phyloP scores from a whole-genome alignment of 805 yeast genomes.

The Saccharomycopsis synnaedendra region DNA sequence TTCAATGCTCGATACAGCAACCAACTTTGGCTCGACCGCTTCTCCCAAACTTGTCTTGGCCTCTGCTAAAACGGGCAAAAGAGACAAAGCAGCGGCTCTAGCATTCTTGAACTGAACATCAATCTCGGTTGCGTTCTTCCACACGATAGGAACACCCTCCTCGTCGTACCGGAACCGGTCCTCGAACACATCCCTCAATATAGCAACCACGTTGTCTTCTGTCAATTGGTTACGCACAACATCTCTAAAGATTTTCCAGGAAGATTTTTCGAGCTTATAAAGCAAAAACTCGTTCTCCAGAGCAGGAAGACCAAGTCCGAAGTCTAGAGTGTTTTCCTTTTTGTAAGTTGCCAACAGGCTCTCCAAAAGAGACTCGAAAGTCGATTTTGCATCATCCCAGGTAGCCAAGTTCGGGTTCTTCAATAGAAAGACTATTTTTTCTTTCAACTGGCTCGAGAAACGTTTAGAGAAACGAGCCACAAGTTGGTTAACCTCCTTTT shows the following conservation, averaged over 20 bases:
- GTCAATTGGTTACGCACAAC: constrained; percentile 50
- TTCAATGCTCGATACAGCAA: constrained; percentile 23
- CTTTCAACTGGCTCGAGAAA: constrained; percentile 35
- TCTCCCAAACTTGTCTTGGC: constrained; percentile 47
- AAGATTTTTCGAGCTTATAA: constrained; percentile 33
- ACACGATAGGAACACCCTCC: constrained; percentile 70
- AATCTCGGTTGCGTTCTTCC: constrained; percentile 65
- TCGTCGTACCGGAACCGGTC: constrained; percentile 74
- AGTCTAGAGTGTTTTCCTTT: constrained; percentile 31
- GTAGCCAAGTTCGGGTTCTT: constrained; percentile 36
- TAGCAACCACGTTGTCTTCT: constrained; percentile 51
- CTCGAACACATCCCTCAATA: constrained; percentile 74
- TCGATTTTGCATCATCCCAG: constrained; percentile 49
- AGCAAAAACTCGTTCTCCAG: constrained; percentile 32
- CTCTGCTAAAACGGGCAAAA: constrained; percentile 47
- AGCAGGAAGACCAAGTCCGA: constrained; percentile 47
- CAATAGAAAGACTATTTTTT: constrained; percentile 36
- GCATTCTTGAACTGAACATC: constrained; percentile 55
- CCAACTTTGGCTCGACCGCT: constrained; percentile 46
- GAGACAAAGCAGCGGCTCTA: constrained; percentile 39
- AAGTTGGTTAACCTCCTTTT: constrained; percentile 31
- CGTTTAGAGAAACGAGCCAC: constrained; percentile 34
- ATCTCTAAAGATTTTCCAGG: constrained; percentile 58
- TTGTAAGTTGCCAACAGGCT: constrained; percentile 23
- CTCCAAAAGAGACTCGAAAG: constrained; percentile 29